These are phyloP conservation scores for Wickerhamiella slavikovae DNA, from an alignment of 805 yeast species.

Conservation along the genomic window DNA sequence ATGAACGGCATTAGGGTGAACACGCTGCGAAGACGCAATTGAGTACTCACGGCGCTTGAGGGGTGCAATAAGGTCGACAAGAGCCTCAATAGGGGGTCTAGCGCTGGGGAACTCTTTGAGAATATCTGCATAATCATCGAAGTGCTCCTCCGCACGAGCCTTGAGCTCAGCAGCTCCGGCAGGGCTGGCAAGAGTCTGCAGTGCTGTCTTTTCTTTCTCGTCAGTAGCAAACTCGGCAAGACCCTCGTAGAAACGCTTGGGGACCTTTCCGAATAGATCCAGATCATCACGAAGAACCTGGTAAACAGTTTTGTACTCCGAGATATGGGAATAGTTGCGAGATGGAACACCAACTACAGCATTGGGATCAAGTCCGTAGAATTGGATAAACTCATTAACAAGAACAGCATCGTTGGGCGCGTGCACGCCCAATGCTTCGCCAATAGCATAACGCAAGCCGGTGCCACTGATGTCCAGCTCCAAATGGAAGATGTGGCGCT, in stretches of 20 bases:
- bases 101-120: slow-evolving; percentile 64
- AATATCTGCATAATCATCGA: slow-evolving; percentile 60
- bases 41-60: slow-evolving; percentile 95
- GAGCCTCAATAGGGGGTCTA: slow-evolving; percentile 49
- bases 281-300: slow-evolving; percentile 64
- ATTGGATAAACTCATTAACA: slow-evolving; percentile 47
- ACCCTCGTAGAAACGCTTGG: slow-evolving; percentile 79
- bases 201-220: slow-evolving; percentile 37
- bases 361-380: slow-evolving; percentile 53
- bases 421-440: slow-evolving; percentile 92
- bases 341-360: slow-evolving; percentile 51
- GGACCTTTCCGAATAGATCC: slow-evolving; percentile 87
- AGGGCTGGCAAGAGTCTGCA: slow-evolving; percentile 46
- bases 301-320: slow-evolving; percentile 62
- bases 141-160: slow-evolving; percentile 67
- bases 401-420: slow-evolving; percentile 55
- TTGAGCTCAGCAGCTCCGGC: slow-evolving; percentile 76
- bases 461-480: slow-evolving; percentile 86
- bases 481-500: slow-evolving; percentile 88
- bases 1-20: slow-evolving; percentile 82
- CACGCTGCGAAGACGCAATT: slow-evolving; percentile 85
- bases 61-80: slow-evolving; percentile 58
- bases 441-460: slow-evolving; percentile 77
- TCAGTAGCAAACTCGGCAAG: slow-evolving; percentile 55
- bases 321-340: slow-evolving; percentile 28